Conservation (phyloP, 331 rosid species). For the Phaseolus coccineus region DNA sequence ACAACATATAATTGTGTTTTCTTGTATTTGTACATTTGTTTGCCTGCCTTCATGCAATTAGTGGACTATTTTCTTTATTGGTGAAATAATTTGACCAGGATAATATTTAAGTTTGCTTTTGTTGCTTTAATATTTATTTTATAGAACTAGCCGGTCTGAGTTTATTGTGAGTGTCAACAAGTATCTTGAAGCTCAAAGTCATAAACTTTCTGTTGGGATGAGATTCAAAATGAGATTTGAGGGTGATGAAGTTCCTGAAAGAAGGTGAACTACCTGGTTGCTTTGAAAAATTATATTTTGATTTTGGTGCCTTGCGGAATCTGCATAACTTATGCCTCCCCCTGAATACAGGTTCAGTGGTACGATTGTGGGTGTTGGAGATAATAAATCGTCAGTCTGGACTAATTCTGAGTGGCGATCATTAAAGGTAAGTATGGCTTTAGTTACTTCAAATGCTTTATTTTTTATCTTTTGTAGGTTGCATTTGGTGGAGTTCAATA, state of each 20-base stretch:
- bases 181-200: slow-evolving; percentile 90
- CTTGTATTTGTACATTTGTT: slow-evolving; percentile 11
- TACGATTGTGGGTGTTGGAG: slow-evolving; percentile 96
- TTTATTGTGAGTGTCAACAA: slow-evolving; percentile 92
- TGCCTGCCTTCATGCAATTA: slow-evolving; percentile 33
- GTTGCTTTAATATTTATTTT: slow-evolving; percentile 45
- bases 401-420: slow-evolving; percentile 96
- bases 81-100: slow-evolving; percentile 34
- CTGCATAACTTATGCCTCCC: background rate
- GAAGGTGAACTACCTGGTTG: slow-evolving; percentile 67
- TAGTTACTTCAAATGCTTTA: background rate
- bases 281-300: slow-evolving; percentile 38
- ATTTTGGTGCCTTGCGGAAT: slow-evolving; percentile 25
- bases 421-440: slow-evolving; percentile 66
- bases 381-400: slow-evolving; percentile 79
- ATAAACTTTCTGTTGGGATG: slow-evolving; percentile 96
- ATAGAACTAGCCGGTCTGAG: slow-evolving; percentile 94
- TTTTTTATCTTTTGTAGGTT: slow-evolving; percentile 6
- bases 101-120: slow-evolving; percentile 24
- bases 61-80: slow-evolving; percentile 7
- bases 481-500: slow-evolving; percentile 13
- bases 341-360: slow-evolving; percentile 84
- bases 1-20: background rate
- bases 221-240: slow-evolving; percentile 98
- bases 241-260: slow-evolving; percentile 99